phyloP scores from a whole-genome alignment of 768 basidiomycete species.

The Termitomyces sp. region DNA sequence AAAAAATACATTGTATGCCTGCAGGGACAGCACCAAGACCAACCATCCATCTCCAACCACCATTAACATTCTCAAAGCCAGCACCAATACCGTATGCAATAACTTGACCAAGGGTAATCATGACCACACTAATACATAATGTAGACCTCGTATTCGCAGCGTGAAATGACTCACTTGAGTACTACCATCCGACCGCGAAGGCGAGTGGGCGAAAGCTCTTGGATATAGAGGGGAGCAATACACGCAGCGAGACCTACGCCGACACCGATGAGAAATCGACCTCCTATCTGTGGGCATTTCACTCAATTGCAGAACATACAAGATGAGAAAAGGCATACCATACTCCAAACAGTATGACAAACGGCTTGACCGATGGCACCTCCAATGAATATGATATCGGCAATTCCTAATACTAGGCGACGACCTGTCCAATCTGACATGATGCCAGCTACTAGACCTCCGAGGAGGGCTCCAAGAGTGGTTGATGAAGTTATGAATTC shows the following conservation, averaged over 20 bases:
- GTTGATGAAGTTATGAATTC: constrained; percentile 80
- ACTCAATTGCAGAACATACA: background rate
- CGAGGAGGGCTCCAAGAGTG: constrained; percentile 71
- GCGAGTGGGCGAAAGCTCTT: constrained; percentile 73
- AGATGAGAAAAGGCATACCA: constrained; percentile 36
- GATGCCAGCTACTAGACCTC: constrained; percentile 65
- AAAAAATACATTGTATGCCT: constrained; percentile 50
- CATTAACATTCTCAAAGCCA: constrained; percentile 48
- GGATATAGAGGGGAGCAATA: constrained; percentile 78
- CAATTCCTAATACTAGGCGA: constrained; percentile 55
- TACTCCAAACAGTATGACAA: constrained; percentile 62
- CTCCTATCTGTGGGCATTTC: constrained; percentile 42
- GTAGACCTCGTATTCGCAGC: background rate
- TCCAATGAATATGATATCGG: constrained; percentile 68
- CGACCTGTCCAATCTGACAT: constrained; percentile 70
- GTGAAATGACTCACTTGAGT: constrained; percentile 40
- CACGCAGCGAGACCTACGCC: constrained; percentile 76
- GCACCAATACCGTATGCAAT: constrained; percentile 73
- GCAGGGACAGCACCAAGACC: constrained; percentile 71
- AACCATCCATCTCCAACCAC: constrained; percentile 85
- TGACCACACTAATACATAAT: constrained; percentile 43
- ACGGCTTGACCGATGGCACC: constrained; percentile 71
- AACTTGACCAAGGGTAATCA: constrained; percentile 78
- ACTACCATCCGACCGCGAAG: constrained; percentile 76
- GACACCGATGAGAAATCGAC: constrained; percentile 69